Evolutionary conservation across 2,329 filamentous ascomycete genomes (phyloP).

Genomic region (Ophiocordyceps camponoti-leonardi): DNA sequence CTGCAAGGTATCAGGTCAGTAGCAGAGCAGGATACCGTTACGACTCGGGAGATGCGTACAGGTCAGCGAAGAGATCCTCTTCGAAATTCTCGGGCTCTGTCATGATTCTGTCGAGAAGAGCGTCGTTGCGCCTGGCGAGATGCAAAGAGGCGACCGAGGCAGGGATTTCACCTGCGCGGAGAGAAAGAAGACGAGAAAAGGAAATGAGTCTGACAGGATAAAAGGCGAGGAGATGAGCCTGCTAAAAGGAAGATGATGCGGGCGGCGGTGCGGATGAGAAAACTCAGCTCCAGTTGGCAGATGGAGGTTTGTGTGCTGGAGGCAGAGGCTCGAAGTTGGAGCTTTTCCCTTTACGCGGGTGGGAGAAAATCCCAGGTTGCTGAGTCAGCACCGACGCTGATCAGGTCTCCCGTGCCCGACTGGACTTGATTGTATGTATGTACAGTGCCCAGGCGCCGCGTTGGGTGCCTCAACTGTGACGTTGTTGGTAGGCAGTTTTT

Average conservation of each 20-base stretch:
- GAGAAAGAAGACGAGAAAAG: background rate
- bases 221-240: too few relatives aligned
- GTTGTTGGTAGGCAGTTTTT: too few relatives aligned
- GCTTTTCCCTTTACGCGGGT: background rate
- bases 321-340: background rate
- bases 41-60: constrained; percentile 38
- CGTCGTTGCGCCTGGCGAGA: background rate
- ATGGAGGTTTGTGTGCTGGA: background rate
- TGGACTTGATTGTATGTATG: too few relatives aligned
- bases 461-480: too few relatives aligned
- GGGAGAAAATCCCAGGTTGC: background rate
- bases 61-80: constrained; percentile 88
- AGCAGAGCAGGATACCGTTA: background rate
- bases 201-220: background rate
- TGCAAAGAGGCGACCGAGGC: background rate
- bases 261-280: too few relatives aligned
- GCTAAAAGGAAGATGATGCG: too few relatives aligned
- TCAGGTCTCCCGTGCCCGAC: too few relatives aligned
- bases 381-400: background rate
- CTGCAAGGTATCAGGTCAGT: constrained; percentile 18
- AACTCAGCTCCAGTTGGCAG: too few relatives aligned
- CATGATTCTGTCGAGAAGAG: constrained; percentile 30
- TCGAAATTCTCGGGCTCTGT: constrained; percentile 69
- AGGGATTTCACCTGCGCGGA: background rate
- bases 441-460: too few relatives aligned